Evolutionary conservation across 1,139 yeast species (phyloP).

Genomic region (Nadsonia commutata): DNA sequence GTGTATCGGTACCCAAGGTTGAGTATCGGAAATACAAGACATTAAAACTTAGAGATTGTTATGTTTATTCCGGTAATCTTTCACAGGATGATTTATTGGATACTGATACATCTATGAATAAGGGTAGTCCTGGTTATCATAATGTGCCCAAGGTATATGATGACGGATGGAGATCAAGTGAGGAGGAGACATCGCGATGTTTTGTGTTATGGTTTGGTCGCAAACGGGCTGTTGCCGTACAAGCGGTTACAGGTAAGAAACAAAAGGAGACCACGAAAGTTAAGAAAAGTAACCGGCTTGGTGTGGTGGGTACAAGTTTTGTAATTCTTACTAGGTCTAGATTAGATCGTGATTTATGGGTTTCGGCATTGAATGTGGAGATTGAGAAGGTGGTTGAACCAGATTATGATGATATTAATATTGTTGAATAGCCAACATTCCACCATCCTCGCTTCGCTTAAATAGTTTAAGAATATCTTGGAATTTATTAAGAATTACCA

Average conservation of each 20-base stretch:
- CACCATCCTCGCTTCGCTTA: too few species aligned
- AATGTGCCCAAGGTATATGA: slow-evolving; percentile 55
- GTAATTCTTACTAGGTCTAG: slow-evolving; percentile 72
- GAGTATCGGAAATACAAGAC: slow-evolving; percentile 13
- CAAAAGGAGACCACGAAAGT: slow-evolving; percentile 9
- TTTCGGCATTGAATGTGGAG: slow-evolving; percentile 44
- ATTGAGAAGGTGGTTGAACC: slow-evolving; percentile 37
- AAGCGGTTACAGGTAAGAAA: slow-evolving; percentile 3
- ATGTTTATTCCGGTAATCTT: slow-evolving; percentile 56
- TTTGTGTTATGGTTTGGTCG: slow-evolving; percentile 74
- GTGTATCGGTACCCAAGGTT: slow-evolving; percentile 10
- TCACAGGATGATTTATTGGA: slow-evolving; percentile 44
- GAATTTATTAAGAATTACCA: too few species aligned
- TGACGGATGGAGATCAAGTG: slow-evolving; percentile 78
- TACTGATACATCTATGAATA: slow-evolving; percentile 32
- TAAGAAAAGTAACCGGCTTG: slow-evolving; percentile 32
- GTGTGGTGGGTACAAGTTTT: slow-evolving; percentile 52
- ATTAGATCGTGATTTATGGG: slow-evolving; percentile 80
- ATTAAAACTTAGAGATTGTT: slow-evolving; percentile 52
- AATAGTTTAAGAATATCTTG: too few species aligned
- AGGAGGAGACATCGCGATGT: slow-evolving; percentile 56
- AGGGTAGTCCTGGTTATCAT: slow-evolving; percentile 38
- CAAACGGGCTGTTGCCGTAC: slow-evolving; percentile 13
- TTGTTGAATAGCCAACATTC: slow-evolving; percentile 4
- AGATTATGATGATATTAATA: slow-evolving; percentile 13